These are phyloP conservation scores for Fusarium falciforme DNA, from an alignment of 2,329 filamentous ascomycete genomes.

Conservation along the genomic window DNA sequence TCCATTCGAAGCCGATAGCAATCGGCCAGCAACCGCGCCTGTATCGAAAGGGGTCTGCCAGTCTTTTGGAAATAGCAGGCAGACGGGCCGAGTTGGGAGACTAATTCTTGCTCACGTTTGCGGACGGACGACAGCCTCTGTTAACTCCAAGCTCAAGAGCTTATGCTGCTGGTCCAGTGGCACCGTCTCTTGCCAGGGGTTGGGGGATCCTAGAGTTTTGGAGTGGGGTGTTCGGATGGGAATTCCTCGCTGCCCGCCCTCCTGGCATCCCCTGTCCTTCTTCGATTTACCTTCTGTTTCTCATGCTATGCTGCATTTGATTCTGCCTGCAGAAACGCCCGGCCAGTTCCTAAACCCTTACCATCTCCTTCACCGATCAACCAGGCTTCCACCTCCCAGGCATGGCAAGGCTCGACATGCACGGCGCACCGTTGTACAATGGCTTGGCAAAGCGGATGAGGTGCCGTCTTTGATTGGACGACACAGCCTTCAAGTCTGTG, in stretches of 20 bases:
- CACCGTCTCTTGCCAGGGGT: slow-evolving; percentile 6
- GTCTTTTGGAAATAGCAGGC: not conserved
- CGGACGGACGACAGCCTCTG: not conserved
- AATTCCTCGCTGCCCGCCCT: not conserved
- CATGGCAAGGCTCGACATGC: slow-evolving; percentile 9
- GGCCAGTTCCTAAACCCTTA: slow-evolving; percentile 17
- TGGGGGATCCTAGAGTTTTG: slow-evolving; percentile 19
- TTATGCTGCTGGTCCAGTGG: not conserved
- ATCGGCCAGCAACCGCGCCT: not conserved
- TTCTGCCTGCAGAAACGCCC: slow-evolving; percentile 33
- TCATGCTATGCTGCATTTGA: slow-evolving; percentile 37
- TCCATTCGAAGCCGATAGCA: slow-evolving; percentile 14
- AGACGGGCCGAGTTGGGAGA: not conserved
- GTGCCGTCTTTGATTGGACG: not conserved
- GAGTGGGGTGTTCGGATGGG: slow-evolving; percentile 22
- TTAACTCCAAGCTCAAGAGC: slow-evolving; percentile 1
- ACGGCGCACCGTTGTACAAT: slow-evolving; percentile 2
- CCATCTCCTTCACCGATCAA: slow-evolving; percentile 25
- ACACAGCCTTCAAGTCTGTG: not conserved
- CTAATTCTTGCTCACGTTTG: not conserved
- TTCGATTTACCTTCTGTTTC: slow-evolving; percentile 15
- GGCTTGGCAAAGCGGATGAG: not conserved
- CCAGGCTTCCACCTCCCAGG: slow-evolving; percentile 8
- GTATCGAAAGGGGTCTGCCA: not conserved
- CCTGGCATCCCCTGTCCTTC: slow-evolving; percentile 5